Percentiles rank a stretch among this genome's conserved stretches.
phyloP scores from a whole-genome alignment of 306 rosid genomes.

The Glycine tomentella region DNA sequence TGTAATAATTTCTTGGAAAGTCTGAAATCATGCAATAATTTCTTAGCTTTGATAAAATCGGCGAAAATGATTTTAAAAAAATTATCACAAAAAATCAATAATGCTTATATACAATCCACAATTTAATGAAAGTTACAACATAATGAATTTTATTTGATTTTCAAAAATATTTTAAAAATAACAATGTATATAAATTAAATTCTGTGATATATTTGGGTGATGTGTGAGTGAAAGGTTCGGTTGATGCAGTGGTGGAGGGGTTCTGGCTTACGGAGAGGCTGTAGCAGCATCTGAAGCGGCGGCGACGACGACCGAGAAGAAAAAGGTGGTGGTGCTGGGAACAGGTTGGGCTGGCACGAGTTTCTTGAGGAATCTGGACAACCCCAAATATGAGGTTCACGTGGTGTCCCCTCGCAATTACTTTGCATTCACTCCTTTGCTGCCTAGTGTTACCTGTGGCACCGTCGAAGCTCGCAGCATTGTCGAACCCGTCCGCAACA shows the following conservation, averaged over 20 bases:
- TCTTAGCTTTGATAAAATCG: neutral
- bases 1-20: neutral
- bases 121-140: no score
- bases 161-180: no score
- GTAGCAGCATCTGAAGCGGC: conserved; percentile 55
- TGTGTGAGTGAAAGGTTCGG: no score
- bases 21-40: neutral
- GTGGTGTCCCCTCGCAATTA: conserved; percentile 94
- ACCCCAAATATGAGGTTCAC: conserved; percentile 82
- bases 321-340: conserved; percentile 91
- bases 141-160: no score
- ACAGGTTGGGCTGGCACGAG: conserved; percentile 99
- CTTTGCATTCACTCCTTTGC: conserved; percentile 90
- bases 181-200: no score
- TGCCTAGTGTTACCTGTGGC: conserved; percentile 96
- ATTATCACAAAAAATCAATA: neutral
- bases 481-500: conserved; percentile 89
- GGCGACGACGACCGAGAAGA: conserved; percentile 53
- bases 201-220: no score
- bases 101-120: neutral
- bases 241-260: conserved; percentile 65
- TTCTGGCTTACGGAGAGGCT: conserved; percentile 84
- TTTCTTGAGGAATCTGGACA: conserved; percentile 78
- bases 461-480: conserved; percentile 95
- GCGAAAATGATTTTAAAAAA: neutral